These are phyloP conservation scores for Geosmithia morbida DNA, from an alignment of 2,329 filamentous ascomycete species.

Conservation along the genomic window DNA sequence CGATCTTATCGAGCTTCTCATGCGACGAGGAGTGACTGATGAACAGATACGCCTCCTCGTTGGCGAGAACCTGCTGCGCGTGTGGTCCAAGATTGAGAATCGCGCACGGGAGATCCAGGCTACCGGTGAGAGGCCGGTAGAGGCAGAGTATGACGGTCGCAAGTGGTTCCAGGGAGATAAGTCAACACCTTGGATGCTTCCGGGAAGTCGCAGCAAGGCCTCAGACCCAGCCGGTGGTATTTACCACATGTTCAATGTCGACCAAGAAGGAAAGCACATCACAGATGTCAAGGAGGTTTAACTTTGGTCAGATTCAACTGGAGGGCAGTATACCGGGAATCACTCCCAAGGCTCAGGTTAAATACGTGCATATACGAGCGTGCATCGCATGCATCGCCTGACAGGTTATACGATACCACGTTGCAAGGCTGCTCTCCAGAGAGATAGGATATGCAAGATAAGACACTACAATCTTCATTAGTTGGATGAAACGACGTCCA, in stretches of 20 bases:
- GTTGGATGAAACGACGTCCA: too few relatives aligned
- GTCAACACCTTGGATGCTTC: conserved; percentile 10
- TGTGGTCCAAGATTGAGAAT: conserved; percentile 67
- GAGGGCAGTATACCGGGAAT: too few relatives aligned
- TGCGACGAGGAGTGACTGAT: conserved; percentile 13
- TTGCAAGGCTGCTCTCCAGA: too few relatives aligned
- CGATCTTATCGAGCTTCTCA: conserved; percentile 12
- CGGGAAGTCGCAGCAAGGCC: conserved; percentile 7
- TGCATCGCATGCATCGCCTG: too few relatives aligned
- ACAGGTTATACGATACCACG: too few relatives aligned
- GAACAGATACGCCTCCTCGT: conserved; percentile 54
- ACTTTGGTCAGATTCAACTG: too few relatives aligned
- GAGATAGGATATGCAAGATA: too few relatives aligned
- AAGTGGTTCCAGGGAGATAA: conserved; percentile 12
- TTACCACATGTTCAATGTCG: conserved; percentile 5
- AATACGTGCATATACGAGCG: too few relatives aligned
- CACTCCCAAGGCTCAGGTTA: too few relatives aligned
- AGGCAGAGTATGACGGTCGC: conserved; percentile 13
- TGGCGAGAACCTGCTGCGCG: conserved; percentile 68
- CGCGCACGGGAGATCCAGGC: conserved; percentile 53
- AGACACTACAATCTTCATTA: too few relatives aligned
- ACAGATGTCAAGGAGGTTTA: background rate
- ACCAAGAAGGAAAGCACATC: conserved; percentile 2
- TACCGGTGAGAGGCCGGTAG: conserved; percentile 22
- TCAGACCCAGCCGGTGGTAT: conserved; percentile 9